Evolutionary conservation across 768 basidiomycete species (phyloP), one percentile per base, ranked within the genome.

Genomic region (Hygrocybe punicea): DNA sequence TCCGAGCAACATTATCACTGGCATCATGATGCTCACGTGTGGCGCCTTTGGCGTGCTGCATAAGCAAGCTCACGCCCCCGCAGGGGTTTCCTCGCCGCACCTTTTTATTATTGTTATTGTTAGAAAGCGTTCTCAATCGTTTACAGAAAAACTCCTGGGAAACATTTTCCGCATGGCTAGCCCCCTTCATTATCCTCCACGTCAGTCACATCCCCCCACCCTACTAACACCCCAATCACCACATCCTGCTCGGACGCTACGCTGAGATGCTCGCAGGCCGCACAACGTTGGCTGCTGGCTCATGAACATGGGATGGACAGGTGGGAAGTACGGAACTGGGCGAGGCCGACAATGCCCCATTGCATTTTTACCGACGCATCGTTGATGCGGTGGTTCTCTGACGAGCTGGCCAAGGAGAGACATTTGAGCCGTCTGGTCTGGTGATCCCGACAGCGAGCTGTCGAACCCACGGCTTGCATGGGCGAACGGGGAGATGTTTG

Each of bases 161-260:
- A 19, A 98, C 97, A 39, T 99, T 99, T 84, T 97, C 94, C 17
- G 97, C 95, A 29, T 98, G n/a, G 97, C 76, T 99, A 98, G 93
- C 95, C 39, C 97, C 97, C n/a, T 98, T 99, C 84, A 98, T 99
- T 70, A 88, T 98, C 63, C 90, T 97, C 55, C 96, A 97, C 74
- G 86, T 87, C 69, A 39, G 84, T 74, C 29, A 23, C 51, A 34
- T 51, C 25, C 56, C 40, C 35, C 53, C 6, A 52, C n/a, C 45
- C 29, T 49, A 34, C 55, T 11, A 5, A n/a, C n/a, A 16, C 1
- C 11, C 51, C 53, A 52, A 16, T 56, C 45, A 39, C 56, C 25
- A 48, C 35, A 50, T 51, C n/a, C 62, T 87, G 86, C 94, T 94
- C 45, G 84, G 90, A 35, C 89, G 94, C 60, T 99, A 99, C 73